Base-by-base conservation (phyloP, 768 basidiomycete genomes). In the Daedaleopsis nitida region DNA sequence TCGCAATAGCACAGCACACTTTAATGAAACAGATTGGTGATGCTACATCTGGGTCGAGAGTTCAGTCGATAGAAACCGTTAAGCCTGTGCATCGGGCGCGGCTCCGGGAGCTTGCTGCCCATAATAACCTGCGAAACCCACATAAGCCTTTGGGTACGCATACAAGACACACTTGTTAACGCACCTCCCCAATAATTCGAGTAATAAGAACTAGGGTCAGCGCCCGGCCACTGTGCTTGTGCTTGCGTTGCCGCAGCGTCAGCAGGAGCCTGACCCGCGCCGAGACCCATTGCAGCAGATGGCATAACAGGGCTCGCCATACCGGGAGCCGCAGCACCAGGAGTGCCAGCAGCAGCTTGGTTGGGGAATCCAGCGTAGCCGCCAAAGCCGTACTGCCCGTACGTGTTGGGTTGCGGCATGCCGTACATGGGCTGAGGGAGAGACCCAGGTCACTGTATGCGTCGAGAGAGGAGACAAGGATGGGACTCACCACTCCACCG, bases 161-260 rank as follows among this genome's bases (percentile, higher is more conserved):
- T 37, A 60, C 54, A 60, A 21, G 58, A 17, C 0, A 37, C 23
- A 37, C 13, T 13, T 42, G 39, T 42, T 3, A 58, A 78, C 86
- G 69, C 61, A 92, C 91, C 89, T 72, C 89, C 87, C 91, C 91
- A 92, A 72, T 92, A 91, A 71, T 89, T 89, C 57, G 85, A 85
- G 74, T 91, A 91, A 75, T 91, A 91, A 60, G 81, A 82, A 70
- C 77, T 87, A 58, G 89, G 86, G 70, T 92, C 90, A 50, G 86
- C 83, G 24, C 82, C 79, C 27, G 84, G 84, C 91, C 92, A 94
- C 69, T 92, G 90, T 50, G 84, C 86, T 73, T 90, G 89, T 51
- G 81, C 83, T 38, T 83, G 80, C 64, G 84, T 83, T 14, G 74
- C 76, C n/a, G 73, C 75, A 38, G 81, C 80, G 66, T 78, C 78